Base-by-base conservation (phyloP, 371 early-diverging fungal genomes). In the Edhazardia aedis region DNA sequence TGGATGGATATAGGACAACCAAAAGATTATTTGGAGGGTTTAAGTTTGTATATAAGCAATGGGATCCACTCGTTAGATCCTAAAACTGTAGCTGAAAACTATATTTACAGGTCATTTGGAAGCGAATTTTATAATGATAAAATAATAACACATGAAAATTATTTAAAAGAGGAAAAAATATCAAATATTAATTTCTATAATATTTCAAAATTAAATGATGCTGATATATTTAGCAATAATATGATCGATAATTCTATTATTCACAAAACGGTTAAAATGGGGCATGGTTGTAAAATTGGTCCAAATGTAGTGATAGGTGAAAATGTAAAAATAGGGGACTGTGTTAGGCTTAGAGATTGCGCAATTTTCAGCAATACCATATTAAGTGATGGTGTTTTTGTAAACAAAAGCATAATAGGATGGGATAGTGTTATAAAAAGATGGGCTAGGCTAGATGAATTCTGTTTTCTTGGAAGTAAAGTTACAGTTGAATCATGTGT, bases 1-100 rank as follows among this genome's bases (percentile, higher is more conserved):
- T 96, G 96, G 96, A 88, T 88, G 88, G 96, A 96, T 69, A 91
- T 96, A 40, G 96, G 96, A 27, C 93, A 92, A 74, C 93, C 92
- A 60, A 84, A 83, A 67, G 96, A 93, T 71, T 96, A 85, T 71
- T 74, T 96, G 62, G 81, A 80, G 4, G 95, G 90, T 33, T 86
- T 86, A 24, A 82, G 82, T 57, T 77, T 92, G 56, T 93, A 87
- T 67, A 76, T 94, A 48, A 66, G 80, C 26, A n/a, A n/a, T n/a
- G n/a, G n/a, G n/a, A n/a, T n/a, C 80, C 82, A 58, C 59, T 86
- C n/a, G n/a, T n/a, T n/a, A n/a, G n/a, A 50, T 52, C 78, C 63
- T 79, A 83, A 72, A 76, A 75, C 60, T 59, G 70, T 24, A 83
- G 85, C 24, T 72, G 78, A 36, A 49, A 55, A 16, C 44, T 67